Percentiles rank a stretch among this genome's conserved stretches.
Evolutionary conservation across 345 rosid genomes (phyloP).

Genomic region (Populus davidiana): DNA sequence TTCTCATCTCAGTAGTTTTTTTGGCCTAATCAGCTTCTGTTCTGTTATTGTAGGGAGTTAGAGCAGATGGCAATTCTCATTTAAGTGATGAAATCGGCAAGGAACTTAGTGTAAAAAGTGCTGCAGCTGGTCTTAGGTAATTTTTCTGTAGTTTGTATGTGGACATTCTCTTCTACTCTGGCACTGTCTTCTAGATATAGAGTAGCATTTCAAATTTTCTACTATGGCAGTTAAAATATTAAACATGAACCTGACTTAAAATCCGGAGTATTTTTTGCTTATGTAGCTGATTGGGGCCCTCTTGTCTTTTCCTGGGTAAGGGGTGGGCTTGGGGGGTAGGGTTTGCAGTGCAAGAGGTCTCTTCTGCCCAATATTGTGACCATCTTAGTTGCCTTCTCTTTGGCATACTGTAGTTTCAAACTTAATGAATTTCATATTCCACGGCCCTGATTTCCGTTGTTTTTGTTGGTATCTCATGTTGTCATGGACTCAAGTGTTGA

Average conservation of each 20-base stretch:
- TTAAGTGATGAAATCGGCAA: slow-evolving; percentile 70
- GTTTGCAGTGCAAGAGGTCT: not conserved
- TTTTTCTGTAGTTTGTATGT: not conserved
- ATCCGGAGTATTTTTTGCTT: not conserved
- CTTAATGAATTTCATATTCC: not conserved
- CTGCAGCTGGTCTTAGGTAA: slow-evolving; percentile 76
- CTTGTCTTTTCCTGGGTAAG: not conserved
- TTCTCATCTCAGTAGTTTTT: slow-evolving; percentile 5
- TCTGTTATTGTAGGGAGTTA: slow-evolving; percentile 51
- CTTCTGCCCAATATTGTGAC: not conserved
- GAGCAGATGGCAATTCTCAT: slow-evolving; percentile 66
- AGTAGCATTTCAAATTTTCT: not conserved
- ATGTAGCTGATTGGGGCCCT: not conserved
- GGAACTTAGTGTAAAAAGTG: slow-evolving; percentile 72
- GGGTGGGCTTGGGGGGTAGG: not conserved
- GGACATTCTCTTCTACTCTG: not conserved
- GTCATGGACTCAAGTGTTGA: not conserved
- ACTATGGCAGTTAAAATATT: not conserved
- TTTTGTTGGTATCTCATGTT: not conserved
- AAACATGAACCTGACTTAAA: not conserved
- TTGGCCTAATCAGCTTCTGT: not conserved
- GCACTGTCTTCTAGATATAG: not conserved
- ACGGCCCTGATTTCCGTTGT: not conserved
- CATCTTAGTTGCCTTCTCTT: not conserved
- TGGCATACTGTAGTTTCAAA: not conserved